Evolutionary conservation across 495 filamentous ascomycete genomes (phyloP).

Genomic region (Podospora pseudoanserina): DNA sequence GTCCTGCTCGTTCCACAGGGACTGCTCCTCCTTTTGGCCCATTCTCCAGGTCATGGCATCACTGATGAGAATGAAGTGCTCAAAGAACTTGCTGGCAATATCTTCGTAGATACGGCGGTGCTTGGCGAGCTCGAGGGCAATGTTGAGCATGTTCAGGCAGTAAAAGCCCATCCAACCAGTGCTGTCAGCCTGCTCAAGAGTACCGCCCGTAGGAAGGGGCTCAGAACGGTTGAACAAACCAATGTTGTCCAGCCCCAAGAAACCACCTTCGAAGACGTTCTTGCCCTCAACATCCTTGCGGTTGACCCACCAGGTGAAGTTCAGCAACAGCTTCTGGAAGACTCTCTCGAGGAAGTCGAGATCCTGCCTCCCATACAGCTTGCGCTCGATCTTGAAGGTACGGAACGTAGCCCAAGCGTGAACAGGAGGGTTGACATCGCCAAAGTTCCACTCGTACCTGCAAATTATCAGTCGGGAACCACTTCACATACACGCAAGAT

Average conservation of each 20-base stretch:
- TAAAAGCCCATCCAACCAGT: slow-evolving; percentile 99
- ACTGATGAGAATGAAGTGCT: slow-evolving; percentile 95
- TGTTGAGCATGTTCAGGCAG: slow-evolving; percentile 92
- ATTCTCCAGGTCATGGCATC: slow-evolving; percentile 93
- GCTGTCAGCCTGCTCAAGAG: slow-evolving; percentile 92
- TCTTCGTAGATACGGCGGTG: slow-evolving; percentile 96
- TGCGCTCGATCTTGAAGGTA: slow-evolving; percentile 95
- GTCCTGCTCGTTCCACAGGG: slow-evolving; percentile 92
- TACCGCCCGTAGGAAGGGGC: slow-evolving; percentile 87
- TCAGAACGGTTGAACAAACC: slow-evolving; percentile 98
- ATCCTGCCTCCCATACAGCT: slow-evolving; percentile 92
- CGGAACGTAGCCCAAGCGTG: slow-evolving; percentile 95
- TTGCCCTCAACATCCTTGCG: slow-evolving; percentile 91
- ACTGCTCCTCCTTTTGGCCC: slow-evolving; percentile 70
- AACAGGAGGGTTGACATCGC: slow-evolving; percentile 93
- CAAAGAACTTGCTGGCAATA: slow-evolving; percentile 97
- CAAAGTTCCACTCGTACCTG: slow-evolving; percentile 93
- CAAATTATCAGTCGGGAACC: background rate
- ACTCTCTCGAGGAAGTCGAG: slow-evolving; percentile 93
- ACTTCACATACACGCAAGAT: background rate
- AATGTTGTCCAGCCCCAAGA: slow-evolving; percentile 96
- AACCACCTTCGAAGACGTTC: slow-evolving; percentile 95
- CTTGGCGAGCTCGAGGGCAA: slow-evolving; percentile 89
- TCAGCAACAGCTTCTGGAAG: slow-evolving; percentile 91
- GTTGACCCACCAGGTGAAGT: slow-evolving; percentile 99